phyloP scores from a whole-genome alignment of 441 rosid species.

The Brassica balearica region DNA sequence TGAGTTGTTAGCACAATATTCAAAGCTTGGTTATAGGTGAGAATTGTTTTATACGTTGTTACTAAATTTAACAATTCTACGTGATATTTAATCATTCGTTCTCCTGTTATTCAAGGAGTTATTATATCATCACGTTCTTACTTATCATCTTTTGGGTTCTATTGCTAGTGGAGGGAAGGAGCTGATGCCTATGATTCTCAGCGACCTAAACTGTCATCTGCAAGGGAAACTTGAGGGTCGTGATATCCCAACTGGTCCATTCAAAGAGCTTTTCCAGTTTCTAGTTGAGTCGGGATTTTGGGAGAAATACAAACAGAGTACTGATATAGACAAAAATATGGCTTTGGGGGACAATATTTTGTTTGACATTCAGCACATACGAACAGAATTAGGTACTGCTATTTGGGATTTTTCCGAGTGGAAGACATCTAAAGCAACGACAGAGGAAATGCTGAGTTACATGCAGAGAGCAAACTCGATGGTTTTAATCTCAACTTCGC shows the following conservation, averaged over 20 bases:
- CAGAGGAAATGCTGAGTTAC: conserved; percentile 69
- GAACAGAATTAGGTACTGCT: conserved; percentile 64
- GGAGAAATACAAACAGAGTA: conserved; percentile 57
- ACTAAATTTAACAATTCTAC: not conserved
- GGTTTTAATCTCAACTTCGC: conserved; percentile 68
- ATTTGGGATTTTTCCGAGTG: conserved; percentile 84
- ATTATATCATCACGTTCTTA: conserved; percentile 7
- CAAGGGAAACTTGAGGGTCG: conserved; percentile 95
- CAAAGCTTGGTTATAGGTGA: conserved; percentile 82
- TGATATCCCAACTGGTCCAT: conserved; percentile 80
- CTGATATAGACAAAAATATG: conserved; percentile 41
- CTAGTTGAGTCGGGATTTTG: conserved; percentile 65
- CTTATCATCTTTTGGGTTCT: conserved; percentile 34
- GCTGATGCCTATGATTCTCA: conserved; percentile 66
- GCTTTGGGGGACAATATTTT: conserved; percentile 45
- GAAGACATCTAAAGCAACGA: conserved; percentile 68
- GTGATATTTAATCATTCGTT: not conserved
- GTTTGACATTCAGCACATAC: conserved; percentile 60
- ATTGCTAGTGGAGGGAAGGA: conserved; percentile 77
- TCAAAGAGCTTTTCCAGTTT: conserved; percentile 81
- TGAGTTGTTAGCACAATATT: conserved; percentile 73
- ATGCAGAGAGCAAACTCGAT: conserved; percentile 71
- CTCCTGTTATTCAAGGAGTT: conserved; percentile 22
- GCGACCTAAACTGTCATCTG: conserved; percentile 80
- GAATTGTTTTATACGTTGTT: conserved; percentile 30